Base-by-base conservation (phyloP, 805 yeast species). In the Candida argentea region DNA sequence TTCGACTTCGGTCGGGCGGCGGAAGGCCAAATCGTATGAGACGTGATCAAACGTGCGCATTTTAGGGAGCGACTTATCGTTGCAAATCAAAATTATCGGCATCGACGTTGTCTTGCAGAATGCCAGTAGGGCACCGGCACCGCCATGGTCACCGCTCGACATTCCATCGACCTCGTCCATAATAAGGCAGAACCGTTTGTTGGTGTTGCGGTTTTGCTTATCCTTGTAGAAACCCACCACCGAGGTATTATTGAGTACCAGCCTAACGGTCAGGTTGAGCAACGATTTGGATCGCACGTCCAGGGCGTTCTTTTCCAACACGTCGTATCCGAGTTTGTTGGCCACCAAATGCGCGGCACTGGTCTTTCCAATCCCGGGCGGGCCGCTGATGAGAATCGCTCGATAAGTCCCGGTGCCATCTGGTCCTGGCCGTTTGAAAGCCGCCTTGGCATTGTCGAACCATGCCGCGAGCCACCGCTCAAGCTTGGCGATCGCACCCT, bases 101-200 rank as follows among this genome's bases (percentile, higher is more conserved):
- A 89, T 83, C 24, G 75, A 68, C 0, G 97, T 86, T 28, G 75
- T 77, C 24, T 79, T 68, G 48, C 96, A 87, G 42, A 84, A 79
- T 22, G 79, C 76, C 0, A 96, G 85, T 53, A 91, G 66, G 35
- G 86, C 93, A 14, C 95, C 96, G 16, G 91, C 95, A 37, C 99
- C 99, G 36, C 99, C 99, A 43, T 91, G 78, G 55, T 91, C 99
- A 38, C 99, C 99, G 47, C 93, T 86, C 22, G 95, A 84, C 97
- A 91, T 91, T 42, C 99, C 99, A 52, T 91, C 99, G 17, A 91
- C 97, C 59, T 91, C 99, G 57, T 91, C 99, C 97, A 91, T 86
- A 37, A 91, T 80, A 26, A 91, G 65, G 31, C 86, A 84, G 42
- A 89, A 76, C 35, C 70, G 76, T 29, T 69, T 66, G 26, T 68